These are phyloP conservation scores for Pueraria montana DNA, from an alignment of 306 rosid genomes.

Conservation along the genomic window DNA sequence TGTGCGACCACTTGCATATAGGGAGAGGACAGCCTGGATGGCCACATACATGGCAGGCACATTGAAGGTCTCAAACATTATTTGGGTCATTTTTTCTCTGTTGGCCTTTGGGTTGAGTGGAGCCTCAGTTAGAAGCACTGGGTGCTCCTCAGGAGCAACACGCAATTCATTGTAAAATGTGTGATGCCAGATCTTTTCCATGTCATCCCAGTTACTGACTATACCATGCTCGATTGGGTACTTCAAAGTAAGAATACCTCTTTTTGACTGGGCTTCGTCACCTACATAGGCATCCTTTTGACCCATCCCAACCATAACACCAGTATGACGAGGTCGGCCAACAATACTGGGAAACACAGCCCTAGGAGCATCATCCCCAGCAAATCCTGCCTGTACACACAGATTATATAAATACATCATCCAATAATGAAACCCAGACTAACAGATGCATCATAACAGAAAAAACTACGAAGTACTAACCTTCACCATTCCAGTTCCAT, in stretches of 20 bases:
- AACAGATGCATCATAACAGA: background rate
- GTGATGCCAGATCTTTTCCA: conserved; percentile 99
- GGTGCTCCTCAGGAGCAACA: conserved; percentile 99
- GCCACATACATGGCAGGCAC: conserved; percentile 99
- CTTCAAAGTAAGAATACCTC: conserved; percentile 97
- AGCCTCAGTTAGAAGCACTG: conserved; percentile 97
- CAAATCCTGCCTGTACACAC: conserved; percentile 90
- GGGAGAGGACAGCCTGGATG: conserved; percentile 95
- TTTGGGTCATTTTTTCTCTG: conserved; percentile 99
- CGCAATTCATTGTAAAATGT: conserved; percentile 98
- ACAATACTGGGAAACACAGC: conserved; percentile 98
- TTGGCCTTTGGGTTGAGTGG: conserved; percentile 98
- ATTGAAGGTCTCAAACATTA: conserved; percentile 97
- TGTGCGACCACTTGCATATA: conserved; percentile 98
- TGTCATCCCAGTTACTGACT: conserved; percentile 99
- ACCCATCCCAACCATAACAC: conserved; percentile 99
- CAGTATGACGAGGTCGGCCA: conserved; percentile 96
- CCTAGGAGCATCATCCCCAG: conserved; percentile 99
- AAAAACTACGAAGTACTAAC: conserved; percentile 52
- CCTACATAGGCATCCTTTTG: conserved; percentile 99
- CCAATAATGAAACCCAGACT: background rate
- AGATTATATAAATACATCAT: background rate
- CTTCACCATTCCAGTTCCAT: conserved; percentile 99
- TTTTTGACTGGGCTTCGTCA: conserved; percentile 96
- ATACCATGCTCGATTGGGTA: conserved; percentile 98